phyloP scores from a whole-genome alignment of 2,329 filamentous ascomycete species.

The Colletotrichum spaethianum region DNA sequence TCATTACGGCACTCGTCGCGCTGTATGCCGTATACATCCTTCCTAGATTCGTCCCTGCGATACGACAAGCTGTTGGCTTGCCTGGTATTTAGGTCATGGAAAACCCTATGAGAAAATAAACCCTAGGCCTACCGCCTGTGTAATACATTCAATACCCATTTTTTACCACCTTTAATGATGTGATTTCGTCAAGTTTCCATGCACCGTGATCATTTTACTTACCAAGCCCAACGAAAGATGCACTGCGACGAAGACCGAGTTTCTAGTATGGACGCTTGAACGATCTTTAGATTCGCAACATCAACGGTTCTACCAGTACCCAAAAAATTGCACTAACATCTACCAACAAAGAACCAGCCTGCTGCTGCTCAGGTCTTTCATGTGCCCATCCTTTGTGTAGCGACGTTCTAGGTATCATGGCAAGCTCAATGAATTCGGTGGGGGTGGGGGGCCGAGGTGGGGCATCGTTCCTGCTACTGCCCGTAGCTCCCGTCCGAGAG shows the following conservation, averaged over 20 bases:
- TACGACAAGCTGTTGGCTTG: conserved; percentile 63
- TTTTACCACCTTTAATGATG: neutral
- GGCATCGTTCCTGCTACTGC: neutral
- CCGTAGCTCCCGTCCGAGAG: neutral
- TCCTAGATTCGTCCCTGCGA: conserved; percentile 63
- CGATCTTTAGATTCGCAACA: neutral
- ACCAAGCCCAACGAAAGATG: neutral
- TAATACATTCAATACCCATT: conserved; percentile 14
- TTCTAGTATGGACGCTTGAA: neutral
- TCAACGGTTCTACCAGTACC: neutral
- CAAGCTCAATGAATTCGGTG: neutral
- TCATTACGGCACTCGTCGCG: conserved; percentile 62
- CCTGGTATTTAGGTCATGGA: conserved; percentile 61
- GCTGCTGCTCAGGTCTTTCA: neutral
- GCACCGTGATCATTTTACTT: neutral
- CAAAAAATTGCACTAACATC: fast-evolving
- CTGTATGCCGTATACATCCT: conserved; percentile 67
- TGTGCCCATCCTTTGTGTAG: neutral
- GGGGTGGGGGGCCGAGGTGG: conserved; percentile 4
- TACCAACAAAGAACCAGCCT: neutral
- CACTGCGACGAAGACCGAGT: neutral
- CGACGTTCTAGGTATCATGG: neutral
- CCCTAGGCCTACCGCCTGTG: neutral
- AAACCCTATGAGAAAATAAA: neutral
- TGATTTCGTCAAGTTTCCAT: neutral